Evolutionary conservation across 371 early-diverging fungal genomes (phyloP).

Genomic region (Mucor saturninus): DNA sequence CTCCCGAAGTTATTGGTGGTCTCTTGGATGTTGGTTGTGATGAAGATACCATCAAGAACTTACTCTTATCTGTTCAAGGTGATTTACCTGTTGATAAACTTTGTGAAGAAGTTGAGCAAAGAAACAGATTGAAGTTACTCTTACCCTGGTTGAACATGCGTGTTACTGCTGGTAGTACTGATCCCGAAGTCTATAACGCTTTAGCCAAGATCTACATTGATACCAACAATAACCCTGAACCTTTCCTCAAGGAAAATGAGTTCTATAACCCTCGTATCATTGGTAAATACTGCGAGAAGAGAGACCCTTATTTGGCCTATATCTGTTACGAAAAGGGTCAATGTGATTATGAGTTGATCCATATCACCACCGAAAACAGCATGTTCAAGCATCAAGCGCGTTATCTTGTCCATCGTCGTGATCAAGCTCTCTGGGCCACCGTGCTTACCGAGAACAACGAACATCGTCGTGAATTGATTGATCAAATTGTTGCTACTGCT

Average conservation of each 20-base stretch:
- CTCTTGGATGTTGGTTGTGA: slow-evolving; percentile 98
- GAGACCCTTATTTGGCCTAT: slow-evolving; percentile 95
- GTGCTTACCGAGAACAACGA: slow-evolving; percentile 82
- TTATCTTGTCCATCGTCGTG: slow-evolving; percentile 91
- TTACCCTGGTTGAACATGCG: slow-evolving; percentile 92
- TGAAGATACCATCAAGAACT: slow-evolving; percentile 88
- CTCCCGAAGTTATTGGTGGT: slow-evolving; percentile 96
- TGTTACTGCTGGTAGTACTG: slow-evolving; percentile 85
- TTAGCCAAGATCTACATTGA: slow-evolving; percentile 98
- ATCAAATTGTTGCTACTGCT: slow-evolving; percentile 91
- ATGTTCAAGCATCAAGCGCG: slow-evolving; percentile 99
- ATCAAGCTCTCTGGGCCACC: slow-evolving; percentile 83
- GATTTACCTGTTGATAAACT: slow-evolving; percentile 85
- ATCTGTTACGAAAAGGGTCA: slow-evolving; percentile 95
- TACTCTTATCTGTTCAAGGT: slow-evolving; percentile 81
- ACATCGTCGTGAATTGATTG: slow-evolving; percentile 87
- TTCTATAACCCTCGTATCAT: slow-evolving; percentile 88
- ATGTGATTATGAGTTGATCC: slow-evolving; percentile 92
- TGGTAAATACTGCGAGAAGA: slow-evolving; percentile 97
- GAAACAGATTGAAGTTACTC: slow-evolving; percentile 95
- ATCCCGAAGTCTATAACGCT: slow-evolving; percentile 92
- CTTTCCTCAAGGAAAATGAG: slow-evolving; percentile 92
- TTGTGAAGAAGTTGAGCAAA: slow-evolving; percentile 93
- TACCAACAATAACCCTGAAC: slow-evolving; percentile 97
- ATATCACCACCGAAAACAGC: slow-evolving; percentile 93